Base-by-base conservation (phyloP, 495 filamentous ascomycete genomes). In the Podospora tetraspora region DNA sequence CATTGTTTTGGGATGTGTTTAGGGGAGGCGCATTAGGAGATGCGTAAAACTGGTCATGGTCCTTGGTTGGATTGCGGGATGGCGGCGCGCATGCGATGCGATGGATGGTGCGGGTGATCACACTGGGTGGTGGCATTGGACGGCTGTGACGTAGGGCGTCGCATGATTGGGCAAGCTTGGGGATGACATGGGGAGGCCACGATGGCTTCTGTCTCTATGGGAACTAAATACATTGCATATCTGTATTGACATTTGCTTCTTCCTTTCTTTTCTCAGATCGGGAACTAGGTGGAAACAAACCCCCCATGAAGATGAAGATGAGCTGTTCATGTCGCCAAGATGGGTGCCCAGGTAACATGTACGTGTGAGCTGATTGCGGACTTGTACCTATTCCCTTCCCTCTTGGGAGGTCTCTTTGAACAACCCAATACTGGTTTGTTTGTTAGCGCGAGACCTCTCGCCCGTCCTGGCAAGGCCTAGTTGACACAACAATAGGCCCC, bases 1-100 rank as follows among this genome's bases (percentile, higher is more conserved):
- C 74, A 76, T 76, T 62, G 37, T 69, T 56, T 57, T 68, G 10
- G 16, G 34, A 21, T 3, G 24, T 27, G 19, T 23, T n/a, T 7
- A 16, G 21, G 9, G 25, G 22, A 29, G 27, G 13, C n/a, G 27
- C 23, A 43, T 57, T 57, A 29, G 23, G 56, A 30, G n/a, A 64
- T 58, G 32, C 11, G 32, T 13, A 13, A 13, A n/a, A 1, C 19
- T 52, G 43, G 12, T 52, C 19, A 52, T 7, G 34, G n/a, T 52
- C 19, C 43, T 43, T 52, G 43, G 43, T 3, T 19, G 43, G 43
- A 52, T 52, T 52, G n/a, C 43, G 19, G 13, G 16, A 43, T 52
- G 43, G 16, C 43, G 43, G 16, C 43, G 37, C 37, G 43, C 43
- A 52, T 52, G 16, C 43, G 43, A 52, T 52, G 16, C 43, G 43